These are phyloP conservation scores for Dactylorhiza incarnata DNA, from an alignment of 106 monocot genomes.

Conservation along the genomic window DNA sequence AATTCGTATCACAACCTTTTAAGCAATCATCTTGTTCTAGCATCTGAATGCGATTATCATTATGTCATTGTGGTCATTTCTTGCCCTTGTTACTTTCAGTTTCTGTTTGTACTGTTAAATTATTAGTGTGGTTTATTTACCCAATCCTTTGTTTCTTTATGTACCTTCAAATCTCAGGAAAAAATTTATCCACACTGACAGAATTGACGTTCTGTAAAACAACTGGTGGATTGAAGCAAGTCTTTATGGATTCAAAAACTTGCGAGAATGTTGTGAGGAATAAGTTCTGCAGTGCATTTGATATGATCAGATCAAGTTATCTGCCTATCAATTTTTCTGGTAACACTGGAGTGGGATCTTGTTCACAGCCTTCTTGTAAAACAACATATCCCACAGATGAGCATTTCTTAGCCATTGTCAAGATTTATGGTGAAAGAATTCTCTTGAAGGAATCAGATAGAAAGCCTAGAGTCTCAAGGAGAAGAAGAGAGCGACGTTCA, in stretches of 20 bases:
- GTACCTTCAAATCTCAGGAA: slow-evolving; percentile 16
- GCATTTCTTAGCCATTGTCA: slow-evolving; percentile 26
- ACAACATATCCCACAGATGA: slow-evolving; percentile 22
- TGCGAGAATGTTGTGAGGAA: slow-evolving; percentile 27
- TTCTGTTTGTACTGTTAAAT: background rate
- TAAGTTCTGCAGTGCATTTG: slow-evolving; percentile 39
- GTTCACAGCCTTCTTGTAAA: slow-evolving; percentile 12
- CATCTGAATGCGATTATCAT: background rate
- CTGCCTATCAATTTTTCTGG: slow-evolving; percentile 15
- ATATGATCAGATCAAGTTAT: slow-evolving; percentile 39
- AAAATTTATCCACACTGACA: background rate
- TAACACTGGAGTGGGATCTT: background rate
- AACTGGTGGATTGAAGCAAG: slow-evolving; percentile 35
- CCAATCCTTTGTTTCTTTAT: background rate
- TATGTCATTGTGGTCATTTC: background rate
- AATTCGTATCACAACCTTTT: background rate
- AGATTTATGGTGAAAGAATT: slow-evolving; percentile 61
- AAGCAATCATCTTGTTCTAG: background rate
- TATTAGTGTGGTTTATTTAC: background rate
- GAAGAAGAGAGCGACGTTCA: slow-evolving; percentile 38
- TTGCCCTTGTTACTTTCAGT: background rate
- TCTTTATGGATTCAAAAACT: slow-evolving; percentile 20
- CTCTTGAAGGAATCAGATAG: slow-evolving; percentile 70
- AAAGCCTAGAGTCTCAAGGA: slow-evolving; percentile 51
- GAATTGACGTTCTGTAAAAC: slow-evolving; percentile 11